These are phyloP conservation scores for Sporothrix mexicana DNA, from an alignment of 2,329 filamentous ascomycete species.

Conservation along the genomic window DNA sequence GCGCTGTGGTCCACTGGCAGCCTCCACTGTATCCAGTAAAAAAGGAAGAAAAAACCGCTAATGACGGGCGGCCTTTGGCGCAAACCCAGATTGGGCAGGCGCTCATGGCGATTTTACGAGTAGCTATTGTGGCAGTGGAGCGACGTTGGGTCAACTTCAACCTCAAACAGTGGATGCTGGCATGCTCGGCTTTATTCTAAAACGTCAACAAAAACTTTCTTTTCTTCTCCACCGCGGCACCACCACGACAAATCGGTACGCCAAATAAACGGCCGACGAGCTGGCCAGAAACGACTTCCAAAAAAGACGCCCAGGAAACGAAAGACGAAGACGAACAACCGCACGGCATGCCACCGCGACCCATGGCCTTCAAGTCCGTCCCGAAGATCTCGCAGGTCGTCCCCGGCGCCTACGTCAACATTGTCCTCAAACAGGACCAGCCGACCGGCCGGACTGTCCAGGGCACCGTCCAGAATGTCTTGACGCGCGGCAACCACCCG, in stretches of 20 bases:
- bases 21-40: slow-evolving; percentile 10
- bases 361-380: slow-evolving; percentile 11
- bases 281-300: too few relatives aligned
- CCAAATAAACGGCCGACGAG: not conserved
- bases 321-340: too few relatives aligned
- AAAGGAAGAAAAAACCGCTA: not conserved
- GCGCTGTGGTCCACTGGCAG: not conserved
- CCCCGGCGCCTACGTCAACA: slow-evolving; percentile 69
- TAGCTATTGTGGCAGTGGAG: not conserved
- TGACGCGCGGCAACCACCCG: slow-evolving; percentile 76
- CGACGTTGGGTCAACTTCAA: too few relatives aligned
- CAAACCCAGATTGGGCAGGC: slow-evolving; percentile 10
- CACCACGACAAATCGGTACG: slow-evolving; percentile 9
- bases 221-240: not conserved
- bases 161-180: too few relatives aligned
- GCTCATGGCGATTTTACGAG: slow-evolving; percentile 4
- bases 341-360: slow-evolving; percentile 31
- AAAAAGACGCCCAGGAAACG: not conserved
- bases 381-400: slow-evolving; percentile 52
- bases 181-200: slow-evolving; percentile 13
- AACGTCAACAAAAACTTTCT: not conserved
- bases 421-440: slow-evolving; percentile 78
- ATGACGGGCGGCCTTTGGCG: not conserved
- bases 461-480: slow-evolving; percentile 68
- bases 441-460: slow-evolving; percentile 72